Base-by-base conservation (phyloP, 768 basidiomycete species). In the Termitomyces sp. region DNA sequence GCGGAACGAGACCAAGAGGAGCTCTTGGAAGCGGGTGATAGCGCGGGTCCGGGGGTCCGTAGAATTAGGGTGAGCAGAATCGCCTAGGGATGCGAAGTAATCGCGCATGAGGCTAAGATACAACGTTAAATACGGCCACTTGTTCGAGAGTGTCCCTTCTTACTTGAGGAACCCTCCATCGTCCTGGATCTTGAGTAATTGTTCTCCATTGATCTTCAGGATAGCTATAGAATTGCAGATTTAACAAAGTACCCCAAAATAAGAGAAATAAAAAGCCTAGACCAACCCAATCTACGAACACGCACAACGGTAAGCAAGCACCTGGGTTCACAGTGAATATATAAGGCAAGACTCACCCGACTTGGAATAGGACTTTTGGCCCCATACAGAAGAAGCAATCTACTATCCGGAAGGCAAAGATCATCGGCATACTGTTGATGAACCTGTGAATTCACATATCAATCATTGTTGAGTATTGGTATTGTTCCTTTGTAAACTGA, bases 331-430 rank as follows among this genome's bases (percentile, higher is more conserved):
- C 18, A 46, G 56, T 16, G 30, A 18, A 8, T 9, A 18, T 32
- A 53, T 45, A 16, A 57, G 47, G 47, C 5, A 37, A 36, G 26
- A 74, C 89, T 71, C 70, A 95, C 93, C 95, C 96, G 54, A 99
- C 93, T 83, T 99, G 97, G 78, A 99, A 99, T 42, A 99, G 76
- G 1, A 99, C 97, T 66, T 96, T 98, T 0, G 95, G 93, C 0
- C 97, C 97, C 96, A 99, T 98, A 64, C 94, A 95, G 75, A 98
- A 89, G 78, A 98, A 95, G 70, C 95, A 98, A 69, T 98, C 95
- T 2, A 95, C 93, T 68, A 97, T 92, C 33, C 97, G 86, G 79
- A 97, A 99, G 0, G 96, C 96, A 67, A 98, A 99, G 42, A 99
- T 87, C 84, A 98, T 89, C 1, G 95, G 92, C 92, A 95, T 93